Base-by-base conservation (phyloP, 352 stramenopile species). In the Phytopythium montanum region DNA sequence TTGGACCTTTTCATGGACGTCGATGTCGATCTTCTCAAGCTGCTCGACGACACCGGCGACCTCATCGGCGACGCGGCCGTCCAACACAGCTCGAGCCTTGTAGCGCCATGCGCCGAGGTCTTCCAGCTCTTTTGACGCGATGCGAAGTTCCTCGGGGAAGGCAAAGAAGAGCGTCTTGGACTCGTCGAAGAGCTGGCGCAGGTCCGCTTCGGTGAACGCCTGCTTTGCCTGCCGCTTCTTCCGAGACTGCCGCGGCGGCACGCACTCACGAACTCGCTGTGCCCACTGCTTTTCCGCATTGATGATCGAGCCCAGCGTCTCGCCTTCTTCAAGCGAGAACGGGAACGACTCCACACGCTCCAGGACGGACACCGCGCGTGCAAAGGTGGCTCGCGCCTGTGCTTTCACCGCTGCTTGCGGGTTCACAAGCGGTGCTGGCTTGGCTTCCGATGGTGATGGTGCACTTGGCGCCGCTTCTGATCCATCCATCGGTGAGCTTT, bases 81-180 rank as follows among this genome's bases (percentile, higher is more conserved):
- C 68, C 2, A 96, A 67, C 33, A 76, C 66, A 41, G 79, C 64
- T 16, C 73, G 69, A 3, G 82, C 82, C 56, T 88, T 90, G 18
- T 58, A 61, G 62, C 88, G 80, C 87, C 87, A 96, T 3, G 49
- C 21, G 0, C 19, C 69, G 13, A 94, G 64, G 56, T 92, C 82
- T 33, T 82, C 78, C 16, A 95, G 58, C 57, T 96, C 87, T 57
- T 86, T 91, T 4, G 65, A 68, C 12, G 94, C 63, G 42, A 90
- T 88, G n/a, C 71, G 71, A 31, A 90, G 59, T 39, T 96, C 87
- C 18, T 94, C 81, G 12, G 77, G 75, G 68, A 96, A 96, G 19
- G 75, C 55, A 58, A 95, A 96, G 14, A 62, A 71, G 9, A 96
- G 51, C 10, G 42, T 45, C 18, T 68, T 79, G 2, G 83, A 87